Percentiles rank a stretch among this genome's conserved stretches.
Conservation (phyloP, 176 grass and related monocot genomes). For the Aegilops bicornis region DNA sequence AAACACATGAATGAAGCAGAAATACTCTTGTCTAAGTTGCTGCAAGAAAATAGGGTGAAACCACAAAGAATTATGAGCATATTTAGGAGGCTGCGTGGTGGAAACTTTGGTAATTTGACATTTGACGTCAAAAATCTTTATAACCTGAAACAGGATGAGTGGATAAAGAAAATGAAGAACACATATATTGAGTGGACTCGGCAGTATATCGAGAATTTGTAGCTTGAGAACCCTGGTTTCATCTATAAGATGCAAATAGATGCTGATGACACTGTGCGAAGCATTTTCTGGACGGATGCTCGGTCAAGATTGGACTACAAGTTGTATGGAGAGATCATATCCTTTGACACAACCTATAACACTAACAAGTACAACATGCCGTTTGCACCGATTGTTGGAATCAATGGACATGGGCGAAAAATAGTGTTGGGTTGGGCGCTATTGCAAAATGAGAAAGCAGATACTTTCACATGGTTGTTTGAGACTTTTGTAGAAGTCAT, state of each 20-base stretch:
- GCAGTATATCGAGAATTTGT: background rate
- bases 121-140: too few species aligned
- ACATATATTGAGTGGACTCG: background rate
- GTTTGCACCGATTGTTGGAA: background rate
- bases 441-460: background rate
- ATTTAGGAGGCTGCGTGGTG: background rate
- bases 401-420: background rate
- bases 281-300: constrained; percentile 21
- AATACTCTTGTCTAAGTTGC: background rate
- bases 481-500: constrained; percentile 24
- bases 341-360: constrained; percentile 1
- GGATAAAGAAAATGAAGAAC: background rate
- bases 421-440: constrained; percentile 27
- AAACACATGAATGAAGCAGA: background rate
- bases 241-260: background rate
- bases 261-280: background rate
- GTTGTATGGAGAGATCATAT: constrained; percentile 25
- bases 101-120: too few species aligned
- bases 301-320: constrained; percentile 17
- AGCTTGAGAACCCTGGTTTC: constrained; percentile 1
- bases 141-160: background rate
- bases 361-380: background rate
- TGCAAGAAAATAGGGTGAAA: constrained; percentile 20
- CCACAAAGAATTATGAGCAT: constrained; percentile 16
- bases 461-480: constrained; percentile 29